Evolutionary conservation across 1,284 basidiomycete genomes (phyloP), one percentile per base, ranked within the genome.

Genomic region (Peniophora sp.): DNA sequence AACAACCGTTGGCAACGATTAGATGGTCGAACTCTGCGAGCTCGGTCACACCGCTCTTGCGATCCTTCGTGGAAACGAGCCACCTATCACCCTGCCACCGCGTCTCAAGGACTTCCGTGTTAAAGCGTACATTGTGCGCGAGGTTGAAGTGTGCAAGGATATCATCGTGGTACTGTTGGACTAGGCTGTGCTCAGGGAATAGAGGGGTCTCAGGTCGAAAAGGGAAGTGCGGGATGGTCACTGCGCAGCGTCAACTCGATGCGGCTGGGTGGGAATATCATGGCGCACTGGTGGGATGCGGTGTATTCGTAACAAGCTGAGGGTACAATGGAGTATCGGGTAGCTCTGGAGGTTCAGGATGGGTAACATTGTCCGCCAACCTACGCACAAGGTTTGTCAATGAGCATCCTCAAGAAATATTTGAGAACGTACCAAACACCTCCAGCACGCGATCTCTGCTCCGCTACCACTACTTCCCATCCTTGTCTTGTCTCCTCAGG

Each of bases 291-390:
- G 63, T 64, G 2, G 72, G 77, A 17, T 75, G 68, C 11, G 79
- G 78, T 1, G 73, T 77, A 58, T 80, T 81, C 19, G 77, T 78
- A 54, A 61, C 71, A 16, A 82, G 67, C 8, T 64, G 66, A 3
- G 77, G 77, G 53, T 81, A 82, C 10, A 80, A 55, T 1, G 78
- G 77, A 0, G 76, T 77, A 60, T 77, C 71, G 2, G 79, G 78
- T 2, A 81, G 64, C 2, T 61, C 57, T 8, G 38, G 38, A 6
- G 38, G 38, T n/a, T 20, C n/a, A n/a, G 38, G 38, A 17, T 17
- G 19, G 5, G 38, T n/a, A 8, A 17, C 38, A n/a, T 20, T 41
- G 19, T 41, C 38, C 16, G 38, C n/a, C 8, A 41, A 20, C 38
- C 38, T 41, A 41, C 16, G 38, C 34, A 36, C 34, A 36, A 10